Conservation (phyloP, 352 stramenopile species). For the Phytophthora megakarya region DNA sequence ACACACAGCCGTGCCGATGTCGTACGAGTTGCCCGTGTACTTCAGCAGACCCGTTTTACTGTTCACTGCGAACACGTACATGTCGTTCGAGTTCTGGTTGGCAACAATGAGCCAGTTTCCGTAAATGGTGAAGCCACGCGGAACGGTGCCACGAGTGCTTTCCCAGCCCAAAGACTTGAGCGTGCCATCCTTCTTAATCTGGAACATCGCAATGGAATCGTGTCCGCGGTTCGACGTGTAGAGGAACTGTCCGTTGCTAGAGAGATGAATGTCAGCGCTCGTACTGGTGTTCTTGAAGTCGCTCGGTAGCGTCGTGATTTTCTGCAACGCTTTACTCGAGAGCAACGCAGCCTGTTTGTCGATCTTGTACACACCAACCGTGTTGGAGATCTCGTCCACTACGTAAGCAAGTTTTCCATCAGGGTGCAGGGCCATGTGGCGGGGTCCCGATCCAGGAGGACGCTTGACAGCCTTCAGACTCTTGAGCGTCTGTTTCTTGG, state of each 20-base stretch:
- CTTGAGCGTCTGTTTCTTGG: conserved; percentile 42
- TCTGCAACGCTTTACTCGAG: conserved; percentile 37
- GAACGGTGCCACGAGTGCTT: conserved; percentile 44
- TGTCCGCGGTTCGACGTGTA: conserved; percentile 74
- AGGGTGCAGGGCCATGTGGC: conserved; percentile 67
- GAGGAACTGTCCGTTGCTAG: conserved; percentile 55
- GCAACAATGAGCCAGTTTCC: conserved; percentile 57
- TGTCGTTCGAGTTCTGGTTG: conserved; percentile 66
- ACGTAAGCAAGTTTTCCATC: conserved; percentile 58
- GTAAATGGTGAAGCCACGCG: conserved; percentile 57
- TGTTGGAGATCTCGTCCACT: conserved; percentile 67
- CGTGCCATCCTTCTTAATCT: conserved; percentile 38
- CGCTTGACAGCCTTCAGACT: conserved; percentile 28
- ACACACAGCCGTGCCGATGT: conserved; percentile 49
- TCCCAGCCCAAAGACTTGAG: conserved; percentile 47
- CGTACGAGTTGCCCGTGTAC: conserved; percentile 46
- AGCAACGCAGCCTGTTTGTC: conserved; percentile 35
- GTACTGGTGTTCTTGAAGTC: conserved; percentile 34
- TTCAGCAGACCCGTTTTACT: conserved; percentile 44
- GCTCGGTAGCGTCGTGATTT: conserved; percentile 58
- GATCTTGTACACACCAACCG: conserved; percentile 55
- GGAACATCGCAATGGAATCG: conserved; percentile 67
- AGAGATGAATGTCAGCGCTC: conserved; percentile 61
- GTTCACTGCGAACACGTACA: conserved; percentile 60
- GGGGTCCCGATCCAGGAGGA: conserved; percentile 51